Evolutionary conservation across 2,329 filamentous ascomycete genomes (phyloP).

Genomic region (Proliferodiscus dingleyae): DNA sequence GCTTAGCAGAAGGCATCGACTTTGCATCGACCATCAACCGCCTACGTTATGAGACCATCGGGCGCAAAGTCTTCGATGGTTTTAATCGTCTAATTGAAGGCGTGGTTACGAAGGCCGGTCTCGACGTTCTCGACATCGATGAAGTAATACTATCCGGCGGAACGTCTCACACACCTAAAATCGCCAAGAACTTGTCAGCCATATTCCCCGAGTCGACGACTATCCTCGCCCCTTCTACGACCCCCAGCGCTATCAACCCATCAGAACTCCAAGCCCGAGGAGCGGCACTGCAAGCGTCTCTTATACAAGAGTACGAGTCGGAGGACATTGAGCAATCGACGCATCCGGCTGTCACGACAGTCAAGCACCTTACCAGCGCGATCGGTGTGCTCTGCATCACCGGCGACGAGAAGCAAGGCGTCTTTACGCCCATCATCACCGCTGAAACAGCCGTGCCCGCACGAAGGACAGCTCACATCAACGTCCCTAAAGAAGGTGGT

Average conservation of each 20-base stretch:
- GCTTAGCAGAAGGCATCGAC: conserved; percentile 81
- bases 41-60: conserved; percentile 85
- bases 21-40: conserved; percentile 91
- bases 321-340: conserved; percentile 94
- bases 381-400: conserved; percentile 75
- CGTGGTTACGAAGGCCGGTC: conserved; percentile 83
- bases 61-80: conserved; percentile 78
- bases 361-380: conserved; percentile 82
- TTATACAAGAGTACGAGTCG: conserved; percentile 91
- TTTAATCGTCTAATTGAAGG: conserved; percentile 82
- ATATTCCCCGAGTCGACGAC: conserved; percentile 78
- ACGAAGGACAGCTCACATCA: conserved; percentile 75
- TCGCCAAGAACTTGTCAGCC: conserved; percentile 71
- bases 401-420: conserved; percentile 54
- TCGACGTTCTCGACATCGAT: conserved; percentile 89
- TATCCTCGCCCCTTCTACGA: conserved; percentile 80
- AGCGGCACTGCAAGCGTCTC: conserved; percentile 88
- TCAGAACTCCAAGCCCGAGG: conserved; percentile 85
- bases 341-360: conserved; percentile 89
- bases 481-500: conserved; percentile 72
- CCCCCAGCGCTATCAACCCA: conserved; percentile 77
- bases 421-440: conserved; percentile 76
- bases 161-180: conserved; percentile 87
- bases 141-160: conserved; percentile 93
- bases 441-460: conserved; percentile 88